Base-by-base conservation (phyloP, 2,329 filamentous ascomycete genomes). In the Davidsoniella eucalypti region DNA sequence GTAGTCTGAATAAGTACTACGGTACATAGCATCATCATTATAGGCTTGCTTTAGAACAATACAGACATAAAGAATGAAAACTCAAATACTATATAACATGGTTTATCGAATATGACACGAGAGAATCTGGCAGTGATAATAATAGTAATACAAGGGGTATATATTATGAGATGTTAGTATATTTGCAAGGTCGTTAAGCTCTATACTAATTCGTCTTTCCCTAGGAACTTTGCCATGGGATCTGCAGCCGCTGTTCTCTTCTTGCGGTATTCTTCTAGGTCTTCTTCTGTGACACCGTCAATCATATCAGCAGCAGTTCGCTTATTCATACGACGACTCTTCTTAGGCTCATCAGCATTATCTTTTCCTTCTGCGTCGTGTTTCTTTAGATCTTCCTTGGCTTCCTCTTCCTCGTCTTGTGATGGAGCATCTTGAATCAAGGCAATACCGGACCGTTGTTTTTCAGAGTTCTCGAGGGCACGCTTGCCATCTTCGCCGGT, bases 401-500 rank as follows among this genome's bases (percentile, higher is more conserved):
- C 57, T 1, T 64, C 59, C 42, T 63, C 56, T 1, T 49, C 42
- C 1, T 54, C 41, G 17, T 58, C 58, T 7, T 59, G 57, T 45
- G 63, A 59, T 16, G 55, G 44, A 9, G 49, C 49, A 7, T 54
- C 55, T 17, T 57, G 58, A n/a, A 67, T 58, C 48, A 73, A 58
- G 45, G 63, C 65, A 1, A 60, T 67, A 17, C 75, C 72, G 1
- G 63, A 67, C n/a, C 71, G 65, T 60, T 73, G 77, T 57, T 61
- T 68, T 56, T 92, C 80, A 0, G 85, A 80, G 51, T 84, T 82
- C 57, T 88, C 81, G 64, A 85, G 87, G 1, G 87, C 88, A 54
- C 68, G 68, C 63, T 80, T 93, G 36, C 92, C 92, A 52, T 84
- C 85, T 54, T 92, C 86, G 23, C 92, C 92, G 0, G 90, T 96